A percentile compares a stretch with the other conserved stretches of the same genome.
These are phyloP conservation scores for Pyrenochaeta sp. DNA, from an alignment of 2,329 filamentous ascomycete genomes.

Conservation along the genomic window DNA sequence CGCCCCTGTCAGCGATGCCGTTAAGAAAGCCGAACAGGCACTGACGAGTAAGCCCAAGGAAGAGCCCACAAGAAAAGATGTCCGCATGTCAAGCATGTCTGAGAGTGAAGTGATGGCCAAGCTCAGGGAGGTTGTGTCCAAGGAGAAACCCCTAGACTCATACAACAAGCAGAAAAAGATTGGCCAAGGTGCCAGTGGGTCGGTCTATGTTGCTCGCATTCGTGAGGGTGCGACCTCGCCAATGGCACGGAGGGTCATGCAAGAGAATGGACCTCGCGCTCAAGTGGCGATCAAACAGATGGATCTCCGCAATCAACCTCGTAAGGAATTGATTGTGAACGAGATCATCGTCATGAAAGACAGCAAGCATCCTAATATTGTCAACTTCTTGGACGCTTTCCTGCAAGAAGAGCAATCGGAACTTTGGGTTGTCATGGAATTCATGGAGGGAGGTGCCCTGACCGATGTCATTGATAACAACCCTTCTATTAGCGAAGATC, in stretches of 20 bases:
- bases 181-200: conserved; percentile 96
- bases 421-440: conserved; percentile 99
- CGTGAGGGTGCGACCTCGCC: conserved; percentile 86
- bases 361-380: conserved; percentile 96
- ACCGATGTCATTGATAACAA: conserved; percentile 99
- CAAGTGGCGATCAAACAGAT: conserved; percentile 99
- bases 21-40: conserved; percentile 90
- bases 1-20: conserved; percentile 67
- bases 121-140: conserved; percentile 91
- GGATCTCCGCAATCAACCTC: conserved; percentile 95
- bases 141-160: conserved; percentile 91
- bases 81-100: conserved; percentile 98
- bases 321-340: conserved; percentile 98
- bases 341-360: conserved; percentile 99
- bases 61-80: conserved; percentile 83
- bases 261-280: conserved; percentile 79
- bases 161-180: conserved; percentile 99
- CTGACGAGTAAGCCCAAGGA: conserved; percentile 76
- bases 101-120: conserved; percentile 97
- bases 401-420: conserved; percentile 92
- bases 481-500: conserved; percentile 89
- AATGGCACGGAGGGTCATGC: conserved; percentile 79
- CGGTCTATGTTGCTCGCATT: conserved; percentile 96
- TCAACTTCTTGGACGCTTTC: conserved; percentile 98
- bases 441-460: conserved; percentile 97